Evolutionary conservation across 2,329 filamentous ascomycete species (phyloP), one percentile per base, ranked within the genome.

Genomic region (Colletotrichum sp.): DNA sequence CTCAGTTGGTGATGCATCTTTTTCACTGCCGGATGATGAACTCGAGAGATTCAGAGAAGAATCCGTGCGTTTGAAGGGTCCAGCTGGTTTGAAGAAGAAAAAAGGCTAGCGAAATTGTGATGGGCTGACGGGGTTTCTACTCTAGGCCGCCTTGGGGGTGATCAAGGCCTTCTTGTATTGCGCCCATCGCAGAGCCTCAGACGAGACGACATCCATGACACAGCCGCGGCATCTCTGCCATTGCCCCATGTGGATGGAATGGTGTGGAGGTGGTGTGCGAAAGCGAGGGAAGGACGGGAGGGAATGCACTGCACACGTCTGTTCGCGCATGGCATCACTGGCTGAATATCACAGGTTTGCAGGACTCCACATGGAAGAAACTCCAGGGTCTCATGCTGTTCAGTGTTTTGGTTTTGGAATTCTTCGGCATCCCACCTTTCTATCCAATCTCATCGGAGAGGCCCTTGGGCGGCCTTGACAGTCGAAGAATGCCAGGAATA

Each of bases 141-240:
- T 48, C 43, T 48, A 13, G 43, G n/a, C 43, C 10, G 1, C 12
- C n/a, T 21, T 8, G n/a, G 43, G 43, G 43, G 43, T 52, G 43
- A 52, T 52, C 43, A 52, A 52, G 28, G 61, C 66, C 73, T 73
- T 76, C 73, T 76, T 76, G 73, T 76, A 76, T 43, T 66, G 38
- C 7, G 13, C 15, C n/a, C 62, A 34, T 58, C 69, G 43, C 38
- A 67, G 56, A 67, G n/a, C 21, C 64, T 75, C 43, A 52, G 43
- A 52, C 13, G 70, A 48, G 70, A 76, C 58, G 70, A 72, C 38
- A 71, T 62, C 62, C 34, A 13, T 65, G 43, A 58, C 55, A 67
- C 24, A 71, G 72, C 70, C 58, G 70, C 58, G 73, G 70, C 70
- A 76, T 69, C 58, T 55, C 9, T 48, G 32, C 3, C 36, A 16